Evolutionary conservation across 495 filamentous ascomycete genomes (phyloP).

Genomic region (Penicillium chermesinum): DNA sequence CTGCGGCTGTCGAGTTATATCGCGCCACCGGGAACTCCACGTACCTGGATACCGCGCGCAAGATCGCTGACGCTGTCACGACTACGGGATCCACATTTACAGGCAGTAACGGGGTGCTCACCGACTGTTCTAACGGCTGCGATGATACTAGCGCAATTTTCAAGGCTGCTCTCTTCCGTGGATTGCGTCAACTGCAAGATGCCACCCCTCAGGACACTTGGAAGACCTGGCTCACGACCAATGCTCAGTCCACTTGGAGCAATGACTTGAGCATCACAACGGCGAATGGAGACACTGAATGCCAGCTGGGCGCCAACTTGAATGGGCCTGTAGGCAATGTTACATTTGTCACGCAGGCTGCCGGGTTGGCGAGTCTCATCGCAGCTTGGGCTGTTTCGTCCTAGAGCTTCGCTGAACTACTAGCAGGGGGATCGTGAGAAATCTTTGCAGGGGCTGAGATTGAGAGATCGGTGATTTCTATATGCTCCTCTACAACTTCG

Average conservation of each 20-base stretch:
- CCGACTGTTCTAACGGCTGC: neutral
- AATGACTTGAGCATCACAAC: neutral
- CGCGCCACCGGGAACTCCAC: neutral
- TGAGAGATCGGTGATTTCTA: too few relatives aligned
- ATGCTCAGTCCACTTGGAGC: neutral
- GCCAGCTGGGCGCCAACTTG: neutral
- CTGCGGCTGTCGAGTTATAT: neutral
- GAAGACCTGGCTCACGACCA: neutral
- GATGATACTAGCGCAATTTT: neutral
- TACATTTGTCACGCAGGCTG: neutral
- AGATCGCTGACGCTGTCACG: neutral
- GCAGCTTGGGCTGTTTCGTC: neutral
- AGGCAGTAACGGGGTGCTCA: neutral
- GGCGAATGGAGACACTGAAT: neutral
- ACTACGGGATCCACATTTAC: neutral
- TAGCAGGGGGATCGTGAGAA: too few relatives aligned
- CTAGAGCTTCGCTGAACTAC: too few relatives aligned
- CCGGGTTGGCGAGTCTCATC: neutral
- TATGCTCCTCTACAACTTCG: neutral
- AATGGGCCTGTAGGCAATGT: neutral
- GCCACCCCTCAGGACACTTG: neutral
- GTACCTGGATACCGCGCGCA: neutral
- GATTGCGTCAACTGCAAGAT: neutral
- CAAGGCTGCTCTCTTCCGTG: neutral
- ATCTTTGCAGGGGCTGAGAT: too few relatives aligned